phyloP scores from a whole-genome alignment of 495 filamentous ascomycete species.

The Hypoxylon rickii region DNA sequence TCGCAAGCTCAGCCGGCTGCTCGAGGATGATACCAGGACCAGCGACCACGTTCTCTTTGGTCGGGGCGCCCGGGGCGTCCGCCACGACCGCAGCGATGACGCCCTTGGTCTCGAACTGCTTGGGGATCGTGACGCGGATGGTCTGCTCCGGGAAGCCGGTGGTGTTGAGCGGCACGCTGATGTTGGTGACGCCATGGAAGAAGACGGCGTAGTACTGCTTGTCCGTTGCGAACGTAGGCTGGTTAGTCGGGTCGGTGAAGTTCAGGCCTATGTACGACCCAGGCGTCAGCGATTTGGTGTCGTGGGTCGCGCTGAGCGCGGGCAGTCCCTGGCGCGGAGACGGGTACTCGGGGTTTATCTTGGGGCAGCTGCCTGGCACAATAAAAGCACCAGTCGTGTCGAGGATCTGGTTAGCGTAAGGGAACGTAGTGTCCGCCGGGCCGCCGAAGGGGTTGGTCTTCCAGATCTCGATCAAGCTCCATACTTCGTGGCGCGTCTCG shows the following conservation, averaged over 20 bases:
- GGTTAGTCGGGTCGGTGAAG: slow-evolving; percentile 45
- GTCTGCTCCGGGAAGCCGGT: slow-evolving; percentile 30
- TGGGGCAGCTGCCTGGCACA: slow-evolving; percentile 53
- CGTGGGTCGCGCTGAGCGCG: slow-evolving; percentile 41
- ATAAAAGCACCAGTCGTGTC: slow-evolving; percentile 55
- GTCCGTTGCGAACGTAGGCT: slow-evolving; percentile 44
- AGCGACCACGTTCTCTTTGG: slow-evolving; percentile 45
- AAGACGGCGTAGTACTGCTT: slow-evolving; percentile 57
- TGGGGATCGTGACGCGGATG: slow-evolving; percentile 49
- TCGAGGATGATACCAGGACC: slow-evolving; percentile 30
- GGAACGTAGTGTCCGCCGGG: slow-evolving; percentile 55
- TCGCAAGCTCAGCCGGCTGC: slow-evolving; percentile 18
- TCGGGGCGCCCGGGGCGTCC: slow-evolving; percentile 50
- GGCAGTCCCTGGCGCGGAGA: slow-evolving; percentile 51
- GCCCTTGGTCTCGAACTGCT: slow-evolving; percentile 53
- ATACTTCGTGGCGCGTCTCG: slow-evolving; percentile 55
- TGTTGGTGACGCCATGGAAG: slow-evolving; percentile 52
- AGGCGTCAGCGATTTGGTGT: slow-evolving; percentile 46
- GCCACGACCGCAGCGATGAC: slow-evolving; percentile 54
- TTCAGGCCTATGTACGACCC: slow-evolving; percentile 48
- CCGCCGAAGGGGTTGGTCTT: slow-evolving; percentile 53
- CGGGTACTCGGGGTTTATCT: slow-evolving; percentile 54
- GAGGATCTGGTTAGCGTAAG: slow-evolving; percentile 59
- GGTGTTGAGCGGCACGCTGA: slow-evolving; percentile 52
- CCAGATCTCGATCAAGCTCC: slow-evolving; percentile 59